phyloP scores from a whole-genome alignment of 495 filamentous ascomycete genomes.

The Tuber borchii region DNA sequence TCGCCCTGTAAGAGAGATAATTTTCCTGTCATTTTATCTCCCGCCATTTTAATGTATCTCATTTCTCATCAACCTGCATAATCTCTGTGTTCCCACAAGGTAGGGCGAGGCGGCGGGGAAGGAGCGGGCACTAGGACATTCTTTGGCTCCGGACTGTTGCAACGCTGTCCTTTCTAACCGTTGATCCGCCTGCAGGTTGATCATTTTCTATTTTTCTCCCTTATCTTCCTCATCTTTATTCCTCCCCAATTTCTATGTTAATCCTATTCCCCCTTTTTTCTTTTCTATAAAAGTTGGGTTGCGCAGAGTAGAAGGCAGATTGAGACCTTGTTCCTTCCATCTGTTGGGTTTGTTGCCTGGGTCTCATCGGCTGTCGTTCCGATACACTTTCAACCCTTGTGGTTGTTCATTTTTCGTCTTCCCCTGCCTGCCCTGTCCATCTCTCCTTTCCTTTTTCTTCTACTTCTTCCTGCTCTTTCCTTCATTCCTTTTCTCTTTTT shows the following conservation, averaged over 20 bases:
- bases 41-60: neutral
- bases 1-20: neutral
- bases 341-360: neutral
- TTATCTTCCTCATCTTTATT: neutral
- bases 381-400: conserved; percentile 4
- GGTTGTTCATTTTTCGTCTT: conserved; percentile 25
- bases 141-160: neutral
- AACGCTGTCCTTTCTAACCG: neutral
- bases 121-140: neutral
- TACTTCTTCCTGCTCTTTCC: conserved; percentile 26
- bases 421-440: conserved; percentile 13
- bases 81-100: neutral
- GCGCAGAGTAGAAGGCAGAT: neutral
- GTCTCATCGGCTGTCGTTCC: neutral
- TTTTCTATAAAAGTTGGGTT: neutral
- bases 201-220: neutral
- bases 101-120: neutral
- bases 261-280: neutral
- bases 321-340: neutral
- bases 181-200: neutral
- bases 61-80: neutral
- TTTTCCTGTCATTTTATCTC: neutral
- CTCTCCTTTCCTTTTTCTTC: conserved; percentile 16
- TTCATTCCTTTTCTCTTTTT: conserved; percentile 22
- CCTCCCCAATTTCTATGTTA: neutral